Conservation (phyloP, 805 yeast genomes). For the Kregervanrija pseudodelftensis region DNA sequence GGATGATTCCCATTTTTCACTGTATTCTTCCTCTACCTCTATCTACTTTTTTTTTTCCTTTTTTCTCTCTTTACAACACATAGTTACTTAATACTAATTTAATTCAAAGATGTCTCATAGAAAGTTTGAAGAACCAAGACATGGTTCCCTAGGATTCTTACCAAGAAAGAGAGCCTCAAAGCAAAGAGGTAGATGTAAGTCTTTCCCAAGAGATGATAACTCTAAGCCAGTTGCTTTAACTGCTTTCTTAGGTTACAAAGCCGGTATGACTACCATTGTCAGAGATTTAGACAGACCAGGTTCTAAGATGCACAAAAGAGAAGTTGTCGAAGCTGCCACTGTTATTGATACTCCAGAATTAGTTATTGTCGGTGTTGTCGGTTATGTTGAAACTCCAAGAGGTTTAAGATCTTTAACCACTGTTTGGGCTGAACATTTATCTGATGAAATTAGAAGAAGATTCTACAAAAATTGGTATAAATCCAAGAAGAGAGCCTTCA, state of each 20-base stretch:
- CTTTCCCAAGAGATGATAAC: conserved; percentile 98
- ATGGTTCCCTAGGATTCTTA: conserved; percentile 99
- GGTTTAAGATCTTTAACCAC: conserved; percentile 99
- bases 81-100: conserved; percentile 4
- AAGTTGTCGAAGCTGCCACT: conserved; percentile 98
- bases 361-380: conserved; percentile 99
- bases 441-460: conserved; percentile 99
- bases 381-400: conserved; percentile 99
- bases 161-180: conserved; percentile 99
- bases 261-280: conserved; percentile 99
- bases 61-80: conserved; percentile 4
- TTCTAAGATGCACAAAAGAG: conserved; percentile 99
- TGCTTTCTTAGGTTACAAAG: conserved; percentile 99
- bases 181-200: conserved; percentile 98
- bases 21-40: background rate
- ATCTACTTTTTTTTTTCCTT: background rate
- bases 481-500: conserved; percentile 99
- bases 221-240: conserved; percentile 97
- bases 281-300: conserved; percentile 99
- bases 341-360: conserved; percentile 99
- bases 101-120: conserved; percentile 86
- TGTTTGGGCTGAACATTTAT: conserved; percentile 99
- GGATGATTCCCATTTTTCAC: background rate
- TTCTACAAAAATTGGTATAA: conserved; percentile 99
- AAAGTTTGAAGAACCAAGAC: conserved; percentile 99